Conservation (phyloP, 257 asterid genomes). For the Solanum pinnatisectum region DNA sequence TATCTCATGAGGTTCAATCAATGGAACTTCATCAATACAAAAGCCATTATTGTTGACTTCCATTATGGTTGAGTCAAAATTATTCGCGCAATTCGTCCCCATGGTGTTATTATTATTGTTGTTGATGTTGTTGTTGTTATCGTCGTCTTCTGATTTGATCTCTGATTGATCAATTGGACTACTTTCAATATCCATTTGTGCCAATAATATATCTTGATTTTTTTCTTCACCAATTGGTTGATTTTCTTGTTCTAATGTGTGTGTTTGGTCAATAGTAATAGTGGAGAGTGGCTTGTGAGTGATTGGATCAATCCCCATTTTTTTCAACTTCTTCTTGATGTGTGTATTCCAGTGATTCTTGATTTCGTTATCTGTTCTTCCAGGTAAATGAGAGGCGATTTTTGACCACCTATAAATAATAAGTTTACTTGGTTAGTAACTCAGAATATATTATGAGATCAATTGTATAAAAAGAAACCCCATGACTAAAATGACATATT, state of each 20-base stretch:
- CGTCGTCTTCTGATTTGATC: constrained; percentile 3
- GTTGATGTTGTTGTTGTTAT: background rate
- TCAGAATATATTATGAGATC: background rate
- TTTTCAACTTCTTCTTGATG: constrained; percentile 73
- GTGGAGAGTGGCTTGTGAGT: constrained; percentile 76
- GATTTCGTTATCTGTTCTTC: constrained; percentile 93
- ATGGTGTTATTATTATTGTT: background rate
- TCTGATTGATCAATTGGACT: constrained; percentile 9
- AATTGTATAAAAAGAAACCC: background rate
- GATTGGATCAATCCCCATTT: constrained; percentile 86
- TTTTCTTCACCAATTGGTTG: background rate
- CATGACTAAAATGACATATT: background rate
- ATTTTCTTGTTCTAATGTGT: constrained; percentile 1
- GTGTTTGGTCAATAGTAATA: background rate
- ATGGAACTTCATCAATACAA: constrained; percentile 68
- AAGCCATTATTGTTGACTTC: constrained; percentile 46
- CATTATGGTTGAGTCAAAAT: constrained; percentile 4
- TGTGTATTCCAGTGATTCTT: constrained; percentile 97
- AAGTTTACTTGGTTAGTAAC: background rate
- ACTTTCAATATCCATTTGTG: background rate
- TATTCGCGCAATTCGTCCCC: background rate
- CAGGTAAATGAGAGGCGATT: constrained; percentile 94
- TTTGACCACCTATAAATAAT: constrained; percentile 69
- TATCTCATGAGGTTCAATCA: constrained; percentile 61
- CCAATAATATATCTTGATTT: background rate